Conservation (phyloP, 2,329 filamentous ascomycete species). For the Talaromyces sp. region DNA sequence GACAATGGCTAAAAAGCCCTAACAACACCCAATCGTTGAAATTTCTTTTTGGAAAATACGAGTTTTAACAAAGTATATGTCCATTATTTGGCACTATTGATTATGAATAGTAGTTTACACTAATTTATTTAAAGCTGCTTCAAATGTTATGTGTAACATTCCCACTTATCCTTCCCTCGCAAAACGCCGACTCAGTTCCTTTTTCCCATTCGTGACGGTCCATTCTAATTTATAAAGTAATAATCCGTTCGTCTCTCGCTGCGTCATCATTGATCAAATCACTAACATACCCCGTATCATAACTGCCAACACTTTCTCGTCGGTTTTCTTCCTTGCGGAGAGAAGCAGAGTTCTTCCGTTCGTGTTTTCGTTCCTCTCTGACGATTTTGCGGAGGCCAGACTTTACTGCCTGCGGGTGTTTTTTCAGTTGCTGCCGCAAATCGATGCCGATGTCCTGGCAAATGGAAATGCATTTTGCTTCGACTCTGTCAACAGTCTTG, state of each 20-base stretch:
- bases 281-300: constrained; percentile 38
- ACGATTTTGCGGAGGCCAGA: constrained; percentile 18
- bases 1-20: too few species aligned
- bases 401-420: constrained; percentile 20
- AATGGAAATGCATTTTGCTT: constrained; percentile 32
- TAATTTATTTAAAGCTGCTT: background rate
- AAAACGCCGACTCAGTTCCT: background rate
- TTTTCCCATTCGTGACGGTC: background rate
- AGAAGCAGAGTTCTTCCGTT: constrained; percentile 12
- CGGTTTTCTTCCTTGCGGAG: constrained; percentile 3
- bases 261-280: constrained; percentile 5
- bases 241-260: background rate
- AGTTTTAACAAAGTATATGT: background rate
- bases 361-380: constrained; percentile 16
- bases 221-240: background rate
- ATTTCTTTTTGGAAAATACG: background rate
- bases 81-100: background rate
- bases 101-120: background rate
- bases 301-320: constrained; percentile 30
- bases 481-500: constrained; percentile 32
- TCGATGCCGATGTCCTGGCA: constrained; percentile 34
- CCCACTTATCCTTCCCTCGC: background rate
- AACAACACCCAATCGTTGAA: too few species aligned
- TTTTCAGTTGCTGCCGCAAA: constrained; percentile 16
- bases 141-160: background rate